A percentile compares a stretch with the other conserved stretches of the same genome.
Evolutionary conservation across 108 stramenopile species (phyloP).

Genomic region (Nitzschia palea): DNA sequence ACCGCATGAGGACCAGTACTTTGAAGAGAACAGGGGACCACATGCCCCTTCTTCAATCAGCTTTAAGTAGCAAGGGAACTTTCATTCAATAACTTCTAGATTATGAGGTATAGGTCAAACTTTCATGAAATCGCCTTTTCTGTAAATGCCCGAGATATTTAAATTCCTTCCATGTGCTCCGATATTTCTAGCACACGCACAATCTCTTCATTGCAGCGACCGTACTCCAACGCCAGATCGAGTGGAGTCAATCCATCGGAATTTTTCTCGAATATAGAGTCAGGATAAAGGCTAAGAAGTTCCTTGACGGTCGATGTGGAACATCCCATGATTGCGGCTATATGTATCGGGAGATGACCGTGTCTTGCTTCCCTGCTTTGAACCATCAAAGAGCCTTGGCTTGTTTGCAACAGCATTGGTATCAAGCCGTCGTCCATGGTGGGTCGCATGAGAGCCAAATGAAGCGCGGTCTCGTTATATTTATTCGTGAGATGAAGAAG

Average conservation of each 20-base stretch:
- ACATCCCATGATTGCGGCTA: constrained; percentile 41
- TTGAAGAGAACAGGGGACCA: no score
- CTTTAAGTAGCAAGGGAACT: no score
- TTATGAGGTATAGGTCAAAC: no score
- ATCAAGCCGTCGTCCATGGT: constrained; percentile 29
- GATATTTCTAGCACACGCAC: not conserved
- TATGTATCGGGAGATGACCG: constrained; percentile 47
- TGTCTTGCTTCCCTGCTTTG: constrained; percentile 21
- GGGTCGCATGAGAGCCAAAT: constrained; percentile 30
- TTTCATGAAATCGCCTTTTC: no score
- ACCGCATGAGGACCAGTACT: no score
- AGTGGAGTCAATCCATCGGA: not conserved
- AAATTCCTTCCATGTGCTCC: not conserved
- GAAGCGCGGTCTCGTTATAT: constrained; percentile 32
- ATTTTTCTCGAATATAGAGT: constrained; percentile 2
- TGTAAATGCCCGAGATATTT: no score
- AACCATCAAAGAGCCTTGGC: constrained; percentile 10
- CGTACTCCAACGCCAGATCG: constrained; percentile 1
- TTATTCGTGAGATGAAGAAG: constrained; percentile 26
- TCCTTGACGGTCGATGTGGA: not conserved
- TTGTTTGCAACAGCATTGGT: constrained; percentile 27
- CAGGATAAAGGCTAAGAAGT: not conserved
- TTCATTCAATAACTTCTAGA: no score
- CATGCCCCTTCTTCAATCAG: no score
- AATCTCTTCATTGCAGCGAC: not conserved